These are phyloP conservation scores for Beta macrorhiza DNA, from an alignment of 179 eudicot genomes.

Conservation along the genomic window DNA sequence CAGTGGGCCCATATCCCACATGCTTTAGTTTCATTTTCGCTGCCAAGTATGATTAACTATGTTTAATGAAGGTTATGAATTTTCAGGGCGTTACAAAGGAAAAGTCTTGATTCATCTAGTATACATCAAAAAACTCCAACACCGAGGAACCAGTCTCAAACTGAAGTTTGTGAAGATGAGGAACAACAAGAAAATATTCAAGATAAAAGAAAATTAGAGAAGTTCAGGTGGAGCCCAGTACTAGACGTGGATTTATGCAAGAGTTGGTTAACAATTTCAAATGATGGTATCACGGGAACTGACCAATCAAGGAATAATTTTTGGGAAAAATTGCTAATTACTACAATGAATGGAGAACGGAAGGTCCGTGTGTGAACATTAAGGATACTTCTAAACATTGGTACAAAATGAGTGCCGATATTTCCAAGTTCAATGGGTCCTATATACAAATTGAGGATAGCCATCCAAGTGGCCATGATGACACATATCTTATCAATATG, in stretches of 20 bases:
- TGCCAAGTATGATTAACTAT: too few relatives aligned
- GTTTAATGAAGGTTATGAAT: too few relatives aligned
- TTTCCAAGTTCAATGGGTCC: constrained; percentile 8
- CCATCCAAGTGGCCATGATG: neutral
- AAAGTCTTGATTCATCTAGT: neutral
- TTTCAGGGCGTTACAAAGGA: too few relatives aligned
- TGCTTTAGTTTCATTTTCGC: too few relatives aligned
- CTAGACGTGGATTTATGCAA: constrained; percentile 9
- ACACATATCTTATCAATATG: neutral
- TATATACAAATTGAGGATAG: constrained; percentile 9
- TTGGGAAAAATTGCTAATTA: neutral
- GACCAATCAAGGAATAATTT: too few relatives aligned
- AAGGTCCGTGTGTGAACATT: neutral
- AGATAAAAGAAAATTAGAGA: neutral
- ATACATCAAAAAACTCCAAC: neutral
- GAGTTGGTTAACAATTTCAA: neutral
- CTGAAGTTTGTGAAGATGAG: neutral
- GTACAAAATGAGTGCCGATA: neutral
- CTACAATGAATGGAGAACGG: neutral
- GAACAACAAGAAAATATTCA: neutral
- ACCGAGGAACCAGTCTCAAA: neutral
- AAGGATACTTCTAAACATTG: constrained; percentile 1
- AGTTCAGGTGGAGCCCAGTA: constrained; percentile 6
- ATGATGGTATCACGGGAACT: neutral
- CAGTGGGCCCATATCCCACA: too few relatives aligned